Evolutionary conservation across 139 green algal species (phyloP), one percentile per base, ranked within the genome.

Genomic region (Coelastrella sp.): DNA sequence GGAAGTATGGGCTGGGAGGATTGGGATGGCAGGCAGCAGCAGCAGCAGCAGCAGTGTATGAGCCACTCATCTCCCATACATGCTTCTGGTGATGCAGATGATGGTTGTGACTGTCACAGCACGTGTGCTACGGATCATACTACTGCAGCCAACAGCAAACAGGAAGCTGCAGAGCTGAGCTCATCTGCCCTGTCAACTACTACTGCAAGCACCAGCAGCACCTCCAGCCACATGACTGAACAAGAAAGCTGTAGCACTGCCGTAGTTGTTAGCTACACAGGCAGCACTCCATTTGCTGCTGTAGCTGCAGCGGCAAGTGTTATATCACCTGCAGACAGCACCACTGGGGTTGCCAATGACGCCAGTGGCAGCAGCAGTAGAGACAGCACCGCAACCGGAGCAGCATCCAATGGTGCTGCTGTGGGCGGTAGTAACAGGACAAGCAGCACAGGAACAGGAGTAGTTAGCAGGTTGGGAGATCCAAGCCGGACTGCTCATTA

Each of bases 1-100:
- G 75, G 53, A 23, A 82, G 75, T 35, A 41, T 82, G 32, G 75
- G 75, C 0, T 82, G 75, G 75, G 75, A 82, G 51, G 75, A 82
- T 4, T 82, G 75, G 75, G 53, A 21, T 8, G 48, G 67, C 30
- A 15, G 67, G 15, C 57, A 81, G 50, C 50, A 81, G 48, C 34
- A 53, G 5, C 67, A 76, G 37, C 67, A 76, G 9, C 17, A 25
- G 9, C 9, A 51, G 9, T 2, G 21, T 27, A 2, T 51, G 17
- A 15, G 48, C 48, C 48, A 57, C 48, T 23, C 17, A 23, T 15
- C 13, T 57, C 48, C 48, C n/a, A n/a, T n/a, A n/a, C n/a, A n/a
- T n/a, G n/a, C n/a, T n/a, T n/a, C n/a, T n/a, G n/a, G n/a, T 23
- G 48, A 11, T 57, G 48, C 13, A 57, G 48, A 57, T 57, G 48